These are phyloP conservation scores for Teratosphaeria epicoccoides DNA, from an alignment of 2,329 filamentous ascomycete genomes.

Conservation along the genomic window DNA sequence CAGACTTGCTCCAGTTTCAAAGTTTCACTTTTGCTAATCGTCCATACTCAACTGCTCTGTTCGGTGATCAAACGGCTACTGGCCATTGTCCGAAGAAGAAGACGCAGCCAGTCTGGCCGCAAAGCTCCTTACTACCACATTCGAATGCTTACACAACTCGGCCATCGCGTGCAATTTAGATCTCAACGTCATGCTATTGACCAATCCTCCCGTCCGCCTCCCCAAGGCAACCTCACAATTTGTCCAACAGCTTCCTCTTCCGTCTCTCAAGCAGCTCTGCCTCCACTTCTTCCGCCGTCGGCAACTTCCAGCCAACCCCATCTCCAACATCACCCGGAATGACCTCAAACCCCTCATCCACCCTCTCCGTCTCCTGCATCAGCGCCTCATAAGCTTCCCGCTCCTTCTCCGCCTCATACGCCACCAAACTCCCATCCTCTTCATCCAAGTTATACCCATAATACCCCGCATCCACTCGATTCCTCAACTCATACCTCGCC, in stretches of 20 bases:
- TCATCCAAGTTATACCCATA: constrained; percentile 92
- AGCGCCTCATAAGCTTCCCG: constrained; percentile 65
- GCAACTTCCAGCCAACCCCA: constrained; percentile 70
- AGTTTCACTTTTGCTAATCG: no score
- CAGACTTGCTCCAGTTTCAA: no score
- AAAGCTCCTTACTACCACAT: no score
- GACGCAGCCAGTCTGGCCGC: no score
- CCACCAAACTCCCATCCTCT: constrained; percentile 71
- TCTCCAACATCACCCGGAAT: constrained; percentile 81
- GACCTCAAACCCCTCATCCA: constrained; percentile 55
- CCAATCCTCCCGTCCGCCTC: no score
- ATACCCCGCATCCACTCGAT: constrained; percentile 82
- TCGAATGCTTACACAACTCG: no score
- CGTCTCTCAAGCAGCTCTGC: constrained; percentile 81
- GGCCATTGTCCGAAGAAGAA: no score
- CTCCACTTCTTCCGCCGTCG: constrained; percentile 85
- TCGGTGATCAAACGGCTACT: no score
- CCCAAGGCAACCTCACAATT: constrained; percentile 52
- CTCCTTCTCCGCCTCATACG: constrained; percentile 76
- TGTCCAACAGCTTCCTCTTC: constrained; percentile 72
- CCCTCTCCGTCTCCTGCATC: constrained; percentile 42
- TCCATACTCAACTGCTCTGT: no score
- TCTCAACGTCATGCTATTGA: no score
- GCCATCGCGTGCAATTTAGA: no score
- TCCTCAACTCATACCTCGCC: constrained; percentile 58